Evolutionary conservation across 805 yeast species (phyloP).

Genomic region (Candida coquimbonensis): DNA sequence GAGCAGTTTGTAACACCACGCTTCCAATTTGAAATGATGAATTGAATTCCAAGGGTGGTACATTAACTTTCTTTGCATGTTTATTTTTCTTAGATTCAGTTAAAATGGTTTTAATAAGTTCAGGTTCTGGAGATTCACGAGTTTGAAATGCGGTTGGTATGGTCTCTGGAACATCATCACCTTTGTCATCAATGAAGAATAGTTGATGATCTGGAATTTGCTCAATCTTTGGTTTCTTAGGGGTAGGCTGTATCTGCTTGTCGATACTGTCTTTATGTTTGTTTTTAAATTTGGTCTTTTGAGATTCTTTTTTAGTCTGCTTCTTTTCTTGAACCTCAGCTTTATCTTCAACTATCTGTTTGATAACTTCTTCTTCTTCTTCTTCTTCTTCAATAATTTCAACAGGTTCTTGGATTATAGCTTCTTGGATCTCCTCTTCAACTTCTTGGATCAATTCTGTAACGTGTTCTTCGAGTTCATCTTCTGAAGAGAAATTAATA

Average conservation of each 20-base stretch:
- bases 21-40: too few relatives aligned
- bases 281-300: background rate
- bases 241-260: background rate
- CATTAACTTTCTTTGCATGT: too few relatives aligned
- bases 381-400: background rate
- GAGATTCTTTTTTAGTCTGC: too few relatives aligned
- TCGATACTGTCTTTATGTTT: background rate
- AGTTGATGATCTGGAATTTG: constrained; percentile 17
- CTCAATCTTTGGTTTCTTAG: constrained; percentile 3
- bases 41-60: too few relatives aligned
- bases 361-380: too few relatives aligned
- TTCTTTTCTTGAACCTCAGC: background rate
- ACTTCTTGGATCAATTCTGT: background rate
- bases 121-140: constrained; percentile 7
- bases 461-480: constrained; percentile 1
- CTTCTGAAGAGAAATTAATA: constrained; percentile 1
- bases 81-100: too few relatives aligned
- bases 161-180: constrained; percentile 4
- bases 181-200: constrained; percentile 21
- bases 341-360: background rate
- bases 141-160: background rate
- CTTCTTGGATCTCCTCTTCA: background rate
- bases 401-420: background rate
- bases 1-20: background rate
- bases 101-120: background rate